Conservation (phyloP, 306 rosid genomes). For the Arachis stenosperma region DNA sequence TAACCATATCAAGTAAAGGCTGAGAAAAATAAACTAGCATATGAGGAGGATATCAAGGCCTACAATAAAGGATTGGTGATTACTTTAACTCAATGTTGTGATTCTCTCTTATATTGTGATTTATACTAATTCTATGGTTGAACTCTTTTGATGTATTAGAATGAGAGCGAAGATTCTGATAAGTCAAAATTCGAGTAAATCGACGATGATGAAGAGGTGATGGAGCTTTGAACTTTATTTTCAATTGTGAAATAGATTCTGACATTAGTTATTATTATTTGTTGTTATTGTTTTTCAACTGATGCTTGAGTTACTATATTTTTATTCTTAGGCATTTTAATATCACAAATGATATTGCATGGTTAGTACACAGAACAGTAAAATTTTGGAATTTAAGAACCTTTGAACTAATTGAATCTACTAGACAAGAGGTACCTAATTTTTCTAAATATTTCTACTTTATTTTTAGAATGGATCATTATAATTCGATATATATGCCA, state of each 20-base stretch:
- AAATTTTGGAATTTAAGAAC: conserved; percentile 90
- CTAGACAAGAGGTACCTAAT: conserved; percentile 68
- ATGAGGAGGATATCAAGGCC: conserved; percentile 55
- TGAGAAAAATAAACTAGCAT: conserved; percentile 63
- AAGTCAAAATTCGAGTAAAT: conserved; percentile 82
- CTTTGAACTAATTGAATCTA: conserved; percentile 79
- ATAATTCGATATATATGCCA: not conserved
- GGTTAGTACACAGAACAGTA: conserved; percentile 77
- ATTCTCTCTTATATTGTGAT: not conserved
- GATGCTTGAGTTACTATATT: too few relatives aligned
- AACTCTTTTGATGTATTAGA: conserved; percentile 33
- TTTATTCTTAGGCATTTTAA: conserved; percentile 1
- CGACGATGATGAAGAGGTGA: conserved; percentile 56
- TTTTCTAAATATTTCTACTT: not conserved
- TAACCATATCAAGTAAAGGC: conserved; percentile 68
- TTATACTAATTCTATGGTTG: too few relatives aligned
- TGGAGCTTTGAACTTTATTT: too few relatives aligned
- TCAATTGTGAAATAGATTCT: too few relatives aligned
- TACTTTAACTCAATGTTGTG: not conserved
- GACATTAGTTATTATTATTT: too few relatives aligned
- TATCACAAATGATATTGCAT: conserved; percentile 47
- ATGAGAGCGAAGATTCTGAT: conserved; percentile 79
- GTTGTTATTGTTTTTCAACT: too few relatives aligned
- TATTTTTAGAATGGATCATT: not conserved
- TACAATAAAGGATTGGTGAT: conserved; percentile 63